Evolutionary conservation across 768 basidiomycete genomes (phyloP).

Genomic region (Collybiopsis confluens): DNA sequence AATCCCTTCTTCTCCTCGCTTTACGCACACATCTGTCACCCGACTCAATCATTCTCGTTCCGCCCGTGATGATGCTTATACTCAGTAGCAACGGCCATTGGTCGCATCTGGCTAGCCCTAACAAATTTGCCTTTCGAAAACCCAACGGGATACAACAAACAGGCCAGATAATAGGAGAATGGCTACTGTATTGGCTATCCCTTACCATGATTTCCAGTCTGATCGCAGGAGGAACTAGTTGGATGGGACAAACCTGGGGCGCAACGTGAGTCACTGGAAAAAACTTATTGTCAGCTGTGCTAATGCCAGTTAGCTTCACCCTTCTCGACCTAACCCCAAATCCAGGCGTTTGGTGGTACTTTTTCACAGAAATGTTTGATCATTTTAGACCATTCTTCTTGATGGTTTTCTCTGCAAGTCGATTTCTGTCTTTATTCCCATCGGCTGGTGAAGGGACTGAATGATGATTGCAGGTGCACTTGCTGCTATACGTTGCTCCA

Average conservation of each 20-base stretch:
- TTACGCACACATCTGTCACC: conserved; percentile 68
- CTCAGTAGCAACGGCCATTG: conserved; percentile 43
- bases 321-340: conserved; percentile 92
- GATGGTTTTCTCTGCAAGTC: conserved; percentile 82
- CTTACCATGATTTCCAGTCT: conserved; percentile 51
- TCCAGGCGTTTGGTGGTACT: conserved; percentile 97
- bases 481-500: conserved; percentile 77
- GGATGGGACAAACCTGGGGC: conserved; percentile 82
- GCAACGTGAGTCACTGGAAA: conserved; percentile 53
- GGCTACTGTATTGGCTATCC: conserved; percentile 41
- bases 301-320: conserved; percentile 47
- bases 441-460: no score
- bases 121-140: conserved; percentile 19
- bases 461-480: conserved; percentile 65
- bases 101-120: conserved; percentile 68
- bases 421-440: not conserved
- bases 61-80: conserved; percentile 63
- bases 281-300: conserved; percentile 3
- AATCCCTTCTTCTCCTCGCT: conserved; percentile 63
- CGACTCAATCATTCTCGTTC: conserved; percentile 65
- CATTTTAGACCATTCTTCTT: conserved; percentile 95
- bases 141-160: conserved; percentile 20
- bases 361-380: conserved; percentile 99
- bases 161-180: conserved; percentile 41
- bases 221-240: conserved; percentile 56